A percentile compares a stretch with the other conserved stretches of the same genome.
Conservation (phyloP, 805 yeast species). For the Diddensiella transvaalensis region DNA sequence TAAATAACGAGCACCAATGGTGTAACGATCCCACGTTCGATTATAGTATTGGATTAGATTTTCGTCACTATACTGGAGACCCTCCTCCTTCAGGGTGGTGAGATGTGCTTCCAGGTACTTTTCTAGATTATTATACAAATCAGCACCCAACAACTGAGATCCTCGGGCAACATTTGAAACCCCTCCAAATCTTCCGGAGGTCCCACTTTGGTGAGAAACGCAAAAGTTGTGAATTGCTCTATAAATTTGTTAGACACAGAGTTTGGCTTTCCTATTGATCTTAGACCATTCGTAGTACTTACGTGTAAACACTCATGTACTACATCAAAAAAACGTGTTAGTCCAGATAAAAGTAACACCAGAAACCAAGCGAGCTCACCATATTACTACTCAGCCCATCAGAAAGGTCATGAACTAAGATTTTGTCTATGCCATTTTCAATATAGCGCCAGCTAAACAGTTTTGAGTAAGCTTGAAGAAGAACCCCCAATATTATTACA, state of each 20-base stretch:
- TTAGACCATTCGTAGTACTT: too few relatives aligned
- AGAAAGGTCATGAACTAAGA: slow-evolving; percentile 36
- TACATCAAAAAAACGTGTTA: not conserved
- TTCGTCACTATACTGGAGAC: slow-evolving; percentile 51
- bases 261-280: too few relatives aligned
- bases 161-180: slow-evolving; percentile 20
- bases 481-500: not conserved
- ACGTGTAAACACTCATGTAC: slow-evolving; percentile 33
- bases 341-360: not conserved
- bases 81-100: slow-evolving; percentile 23
- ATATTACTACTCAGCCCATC: slow-evolving; percentile 36
- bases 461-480: slow-evolving; percentile 5
- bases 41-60: slow-evolving; percentile 79
- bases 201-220: slow-evolving; percentile 39
- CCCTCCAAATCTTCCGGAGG: slow-evolving; percentile 20
- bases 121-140: slow-evolving; percentile 70
- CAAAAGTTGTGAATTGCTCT: slow-evolving; percentile 93
- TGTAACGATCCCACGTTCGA: slow-evolving; percentile 80
- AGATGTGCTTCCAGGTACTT: slow-evolving; percentile 59
- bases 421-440: slow-evolving; percentile 37
- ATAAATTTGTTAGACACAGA: too few relatives aligned
- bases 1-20: slow-evolving; percentile 86
- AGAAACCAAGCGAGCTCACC: slow-evolving; percentile 20
- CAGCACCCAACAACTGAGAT: slow-evolving; percentile 76
- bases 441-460: slow-evolving; percentile 40